Conservation (phyloP, 2,329 filamentous ascomycete genomes). For the Penicillium corylophilum region DNA sequence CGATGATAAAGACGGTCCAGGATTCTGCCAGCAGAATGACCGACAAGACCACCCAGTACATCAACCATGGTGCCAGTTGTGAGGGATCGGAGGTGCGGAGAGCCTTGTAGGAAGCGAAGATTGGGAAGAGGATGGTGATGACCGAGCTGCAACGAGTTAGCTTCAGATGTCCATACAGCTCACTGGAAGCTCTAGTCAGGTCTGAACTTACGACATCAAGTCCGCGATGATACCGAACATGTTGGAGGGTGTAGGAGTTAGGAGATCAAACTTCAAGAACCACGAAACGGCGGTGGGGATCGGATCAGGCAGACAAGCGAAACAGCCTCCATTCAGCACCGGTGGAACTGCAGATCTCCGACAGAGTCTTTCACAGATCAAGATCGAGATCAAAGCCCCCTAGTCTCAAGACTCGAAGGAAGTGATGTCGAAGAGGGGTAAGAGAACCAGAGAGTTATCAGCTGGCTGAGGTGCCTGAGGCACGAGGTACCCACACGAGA, state of each 20-base stretch:
- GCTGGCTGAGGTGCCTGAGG: slow-evolving; percentile 5
- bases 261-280: slow-evolving; percentile 6
- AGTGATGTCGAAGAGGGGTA: neutral
- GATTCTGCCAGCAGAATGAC: slow-evolving; percentile 79
- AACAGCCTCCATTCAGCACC: slow-evolving; percentile 4
- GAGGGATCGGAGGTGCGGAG: slow-evolving; percentile 88
- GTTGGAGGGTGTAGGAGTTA: slow-evolving; percentile 20
- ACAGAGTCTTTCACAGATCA: neutral
- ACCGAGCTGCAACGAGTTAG: slow-evolving; percentile 61
- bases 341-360: neutral
- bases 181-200: neutral
- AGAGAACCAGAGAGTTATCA: slow-evolving; percentile 5
- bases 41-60: slow-evolving; percentile 96
- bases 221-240: slow-evolving; percentile 80
- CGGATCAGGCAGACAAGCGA: slow-evolving; percentile 6
- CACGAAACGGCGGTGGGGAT: slow-evolving; percentile 5
- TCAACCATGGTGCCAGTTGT: slow-evolving; percentile 92
- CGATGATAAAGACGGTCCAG: slow-evolving; percentile 81
- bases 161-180: neutral
- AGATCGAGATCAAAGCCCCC: too few relatives aligned
- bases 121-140: slow-evolving; percentile 86
- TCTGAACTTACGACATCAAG: slow-evolving; percentile 67
- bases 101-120: slow-evolving; percentile 97
- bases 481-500: neutral
- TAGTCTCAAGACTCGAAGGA: neutral